Percentiles rank a stretch among this genome's conserved stretches.
Evolutionary conservation across 2,329 filamentous ascomycete species (phyloP).

Genomic region (Cladosporium sp.): DNA sequence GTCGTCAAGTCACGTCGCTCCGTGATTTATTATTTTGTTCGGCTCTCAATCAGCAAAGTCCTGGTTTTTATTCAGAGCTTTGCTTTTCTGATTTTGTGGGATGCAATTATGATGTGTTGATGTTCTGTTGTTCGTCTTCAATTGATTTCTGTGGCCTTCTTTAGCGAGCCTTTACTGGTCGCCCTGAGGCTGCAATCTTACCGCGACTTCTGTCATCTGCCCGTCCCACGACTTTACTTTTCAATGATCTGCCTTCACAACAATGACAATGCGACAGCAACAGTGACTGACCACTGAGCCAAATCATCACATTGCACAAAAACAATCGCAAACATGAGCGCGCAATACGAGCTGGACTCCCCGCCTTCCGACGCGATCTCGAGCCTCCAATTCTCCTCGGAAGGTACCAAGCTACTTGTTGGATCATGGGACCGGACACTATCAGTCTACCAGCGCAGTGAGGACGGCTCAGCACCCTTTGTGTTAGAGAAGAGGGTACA

Average conservation of each 20-base stretch:
- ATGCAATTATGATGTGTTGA: background rate
- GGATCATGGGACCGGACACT: conserved; percentile 93
- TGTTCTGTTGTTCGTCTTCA: background rate
- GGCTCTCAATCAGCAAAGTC: background rate
- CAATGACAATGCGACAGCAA: background rate
- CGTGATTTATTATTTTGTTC: background rate
- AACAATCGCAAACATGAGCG: conserved; percentile 19
- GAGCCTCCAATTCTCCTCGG: conserved; percentile 79
- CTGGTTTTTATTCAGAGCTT: background rate
- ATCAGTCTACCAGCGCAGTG: conserved; percentile 66
- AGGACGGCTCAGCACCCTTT: conserved; percentile 56
- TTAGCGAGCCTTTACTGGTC: background rate
- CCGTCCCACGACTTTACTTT: conserved; percentile 8
- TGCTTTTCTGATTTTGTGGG: background rate
- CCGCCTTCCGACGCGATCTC: conserved; percentile 87
- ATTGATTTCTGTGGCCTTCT: background rate
- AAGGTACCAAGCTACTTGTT: conserved; percentile 76
- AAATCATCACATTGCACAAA: background rate
- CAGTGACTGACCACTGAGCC: background rate
- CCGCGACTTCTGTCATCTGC: conserved; percentile 3
- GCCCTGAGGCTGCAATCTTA: conserved; percentile 1
- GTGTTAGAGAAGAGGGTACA: conserved; percentile 39
- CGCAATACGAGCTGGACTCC: conserved; percentile 65
- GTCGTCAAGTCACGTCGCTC: background rate
- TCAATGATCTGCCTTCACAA: conserved; percentile 1